Evolutionary conservation across 768 basidiomycete genomes (phyloP).

Genomic region (Baorangia bicolor): DNA sequence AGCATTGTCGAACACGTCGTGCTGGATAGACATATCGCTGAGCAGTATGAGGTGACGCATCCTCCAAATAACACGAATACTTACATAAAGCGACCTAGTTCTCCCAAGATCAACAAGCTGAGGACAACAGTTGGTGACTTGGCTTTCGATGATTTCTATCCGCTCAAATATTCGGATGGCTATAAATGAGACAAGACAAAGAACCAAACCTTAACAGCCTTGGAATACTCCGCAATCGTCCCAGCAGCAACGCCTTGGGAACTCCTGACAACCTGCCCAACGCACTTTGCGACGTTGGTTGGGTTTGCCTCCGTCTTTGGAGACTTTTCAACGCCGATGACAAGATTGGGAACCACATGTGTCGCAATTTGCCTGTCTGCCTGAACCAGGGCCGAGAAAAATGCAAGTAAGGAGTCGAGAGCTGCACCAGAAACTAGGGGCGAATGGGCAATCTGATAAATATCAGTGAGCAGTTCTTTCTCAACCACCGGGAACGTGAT

Average conservation of each 20-base stretch:
- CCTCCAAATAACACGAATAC: not conserved
- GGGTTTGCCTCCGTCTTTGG: slow-evolving; percentile 53
- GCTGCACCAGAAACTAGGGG: slow-evolving; percentile 74
- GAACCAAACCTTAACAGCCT: slow-evolving; percentile 64
- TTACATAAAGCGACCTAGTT: slow-evolving; percentile 89
- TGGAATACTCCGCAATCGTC: slow-evolving; percentile 82
- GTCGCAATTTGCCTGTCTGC: slow-evolving; percentile 83
- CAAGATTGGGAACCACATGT: slow-evolving; percentile 76
- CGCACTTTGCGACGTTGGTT: slow-evolving; percentile 78
- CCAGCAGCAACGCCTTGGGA: slow-evolving; percentile 73
- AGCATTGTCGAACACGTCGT: slow-evolving; percentile 72
- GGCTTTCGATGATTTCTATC: slow-evolving; percentile 55
- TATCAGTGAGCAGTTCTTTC: slow-evolving; percentile 58
- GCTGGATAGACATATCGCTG: slow-evolving; percentile 85
- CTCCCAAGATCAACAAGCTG: slow-evolving; percentile 86
- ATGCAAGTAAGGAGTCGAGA: slow-evolving; percentile 78
- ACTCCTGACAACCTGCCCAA: slow-evolving; percentile 79
- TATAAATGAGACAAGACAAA: not conserved
- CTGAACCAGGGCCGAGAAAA: slow-evolving; percentile 79
- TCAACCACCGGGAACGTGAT: slow-evolving; percentile 77
- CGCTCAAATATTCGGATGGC: not conserved
- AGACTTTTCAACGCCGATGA: slow-evolving; percentile 63
- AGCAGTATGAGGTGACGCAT: slow-evolving; percentile 1
- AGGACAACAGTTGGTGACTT: slow-evolving; percentile 71
- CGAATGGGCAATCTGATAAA: slow-evolving; percentile 74